phyloP scores from a whole-genome alignment of 352 stramenopile genomes.

The Phytophthora hybrid region DNA sequence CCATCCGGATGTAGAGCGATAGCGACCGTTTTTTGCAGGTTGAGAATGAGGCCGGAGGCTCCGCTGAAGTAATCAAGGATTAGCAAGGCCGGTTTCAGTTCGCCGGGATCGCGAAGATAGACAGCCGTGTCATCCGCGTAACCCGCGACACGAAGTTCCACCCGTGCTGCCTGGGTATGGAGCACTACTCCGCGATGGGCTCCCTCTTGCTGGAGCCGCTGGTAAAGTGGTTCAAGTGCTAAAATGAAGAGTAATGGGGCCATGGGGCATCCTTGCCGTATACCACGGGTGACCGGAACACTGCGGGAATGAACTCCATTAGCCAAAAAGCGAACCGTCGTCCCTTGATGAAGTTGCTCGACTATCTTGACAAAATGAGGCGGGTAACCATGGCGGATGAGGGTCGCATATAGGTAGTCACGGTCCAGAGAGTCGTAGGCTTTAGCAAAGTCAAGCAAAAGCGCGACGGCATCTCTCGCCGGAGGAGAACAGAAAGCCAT shows the following conservation, averaged over 20 bases:
- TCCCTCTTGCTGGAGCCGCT: neutral
- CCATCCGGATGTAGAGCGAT: neutral
- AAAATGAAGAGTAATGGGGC: no score
- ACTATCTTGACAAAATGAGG: neutral
- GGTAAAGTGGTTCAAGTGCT: neutral
- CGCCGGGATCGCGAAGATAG: neutral
- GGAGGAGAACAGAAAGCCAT: neutral
- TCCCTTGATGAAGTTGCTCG: neutral
- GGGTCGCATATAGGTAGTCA: neutral
- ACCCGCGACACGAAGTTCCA: neutral
- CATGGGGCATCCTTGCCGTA: neutral
- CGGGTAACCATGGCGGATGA: neutral
- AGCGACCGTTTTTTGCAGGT: neutral
- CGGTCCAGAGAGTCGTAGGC: neutral
- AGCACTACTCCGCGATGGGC: no score
- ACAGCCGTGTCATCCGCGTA: neutral
- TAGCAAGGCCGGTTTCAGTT: neutral
- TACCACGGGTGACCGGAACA: neutral
- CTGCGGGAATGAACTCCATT: neutral
- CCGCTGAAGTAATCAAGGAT: neutral
- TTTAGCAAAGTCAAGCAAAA: neutral
- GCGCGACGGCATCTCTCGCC: neutral
- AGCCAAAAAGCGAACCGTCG: neutral
- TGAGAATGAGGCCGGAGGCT: neutral
- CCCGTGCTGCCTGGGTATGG: no score